A percentile compares a stretch with the other conserved stretches of the same genome.
phyloP scores from a whole-genome alignment of 192 early-diverging fungal species.

The Umbelopsis ramanniana region DNA sequence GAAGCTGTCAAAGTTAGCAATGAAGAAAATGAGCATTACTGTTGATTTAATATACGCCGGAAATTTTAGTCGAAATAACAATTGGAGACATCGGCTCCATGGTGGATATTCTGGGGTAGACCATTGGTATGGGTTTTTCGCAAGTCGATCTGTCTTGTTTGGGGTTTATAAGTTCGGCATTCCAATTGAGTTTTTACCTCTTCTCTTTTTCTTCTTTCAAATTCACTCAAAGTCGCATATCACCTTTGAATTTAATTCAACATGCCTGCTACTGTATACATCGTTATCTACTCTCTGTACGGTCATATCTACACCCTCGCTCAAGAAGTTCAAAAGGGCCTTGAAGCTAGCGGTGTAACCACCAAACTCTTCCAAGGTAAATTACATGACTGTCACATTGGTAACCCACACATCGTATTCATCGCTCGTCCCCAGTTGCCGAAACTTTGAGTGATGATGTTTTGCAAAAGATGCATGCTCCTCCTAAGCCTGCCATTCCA shows the following conservation, averaged over 20 bases:
- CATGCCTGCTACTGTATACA: slow-evolving; percentile 37
- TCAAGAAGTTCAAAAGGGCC: slow-evolving; percentile 69
- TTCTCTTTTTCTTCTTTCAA: neutral
- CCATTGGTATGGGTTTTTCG: neutral
- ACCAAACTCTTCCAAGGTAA: slow-evolving; percentile 51
- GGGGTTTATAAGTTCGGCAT: neutral
- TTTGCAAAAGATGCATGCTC: slow-evolving; percentile 57
- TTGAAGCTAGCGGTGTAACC: slow-evolving; percentile 50
- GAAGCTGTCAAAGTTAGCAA: neutral
- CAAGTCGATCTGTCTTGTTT: neutral
- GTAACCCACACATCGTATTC: neutral
- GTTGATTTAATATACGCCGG: slow-evolving; percentile 8
- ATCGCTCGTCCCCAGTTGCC: slow-evolving; percentile 34
- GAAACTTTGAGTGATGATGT: slow-evolving; percentile 65
- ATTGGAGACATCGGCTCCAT: neutral
- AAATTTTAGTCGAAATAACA: neutral
- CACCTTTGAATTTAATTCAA: neutral
- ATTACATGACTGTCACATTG: neutral
- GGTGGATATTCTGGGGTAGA: neutral
- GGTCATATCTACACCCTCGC: slow-evolving; percentile 80
- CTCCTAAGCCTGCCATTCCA: slow-evolving; percentile 48
- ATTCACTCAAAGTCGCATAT: neutral
- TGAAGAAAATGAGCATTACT: neutral
- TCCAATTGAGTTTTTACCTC: neutral
- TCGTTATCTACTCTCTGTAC: slow-evolving; percentile 46